A percentile compares a stretch with the other conserved stretches of the same genome.
Conservation (phyloP, 2,329 filamentous ascomycete species). For the Bipolaris bicolor region DNA sequence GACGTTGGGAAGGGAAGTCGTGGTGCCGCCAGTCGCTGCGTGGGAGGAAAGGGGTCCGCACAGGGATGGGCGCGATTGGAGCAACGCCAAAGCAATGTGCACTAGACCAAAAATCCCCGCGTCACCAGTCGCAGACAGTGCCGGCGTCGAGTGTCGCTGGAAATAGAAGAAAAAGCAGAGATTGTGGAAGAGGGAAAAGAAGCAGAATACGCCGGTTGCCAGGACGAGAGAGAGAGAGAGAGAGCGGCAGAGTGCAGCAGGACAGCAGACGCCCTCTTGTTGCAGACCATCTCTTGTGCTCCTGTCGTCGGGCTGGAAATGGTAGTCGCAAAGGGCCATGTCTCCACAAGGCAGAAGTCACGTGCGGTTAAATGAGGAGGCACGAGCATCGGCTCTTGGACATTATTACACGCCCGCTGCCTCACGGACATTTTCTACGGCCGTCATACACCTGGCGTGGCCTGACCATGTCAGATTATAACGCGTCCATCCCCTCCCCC, state of each 20-base stretch:
- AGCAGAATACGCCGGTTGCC: background rate
- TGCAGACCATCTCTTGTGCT: conserved; percentile 20
- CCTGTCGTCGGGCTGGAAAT: conserved; percentile 17
- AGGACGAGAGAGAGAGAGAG: background rate
- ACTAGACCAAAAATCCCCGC: conserved; percentile 44
- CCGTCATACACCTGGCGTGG: background rate
- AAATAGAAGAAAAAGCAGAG: conserved; percentile 7
- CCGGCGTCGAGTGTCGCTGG: conserved; percentile 10
- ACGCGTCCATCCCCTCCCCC: conserved; percentile 13
- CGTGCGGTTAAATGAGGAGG: conserved; percentile 30
- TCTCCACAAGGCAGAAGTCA: conserved; percentile 36
- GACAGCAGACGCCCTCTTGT: conserved; percentile 35
- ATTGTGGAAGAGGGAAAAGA: background rate
- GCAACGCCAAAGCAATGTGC: conserved; percentile 42
- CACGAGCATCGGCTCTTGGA: conserved; percentile 13
- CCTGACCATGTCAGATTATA: conserved; percentile 25
- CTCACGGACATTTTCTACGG: background rate
- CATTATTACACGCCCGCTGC: conserved; percentile 5
- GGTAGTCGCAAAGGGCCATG: conserved; percentile 33
- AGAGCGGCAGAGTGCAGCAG: background rate
- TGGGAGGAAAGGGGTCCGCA: conserved; percentile 47
- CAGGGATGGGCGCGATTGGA: conserved; percentile 42
- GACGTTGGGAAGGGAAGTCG: conserved; percentile 44
- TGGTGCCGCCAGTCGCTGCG: conserved; percentile 39
- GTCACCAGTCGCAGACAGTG: conserved; percentile 18